Base-by-base conservation (phyloP, 805 yeast genomes). In the Saccharomyces paradoxus region DNA sequence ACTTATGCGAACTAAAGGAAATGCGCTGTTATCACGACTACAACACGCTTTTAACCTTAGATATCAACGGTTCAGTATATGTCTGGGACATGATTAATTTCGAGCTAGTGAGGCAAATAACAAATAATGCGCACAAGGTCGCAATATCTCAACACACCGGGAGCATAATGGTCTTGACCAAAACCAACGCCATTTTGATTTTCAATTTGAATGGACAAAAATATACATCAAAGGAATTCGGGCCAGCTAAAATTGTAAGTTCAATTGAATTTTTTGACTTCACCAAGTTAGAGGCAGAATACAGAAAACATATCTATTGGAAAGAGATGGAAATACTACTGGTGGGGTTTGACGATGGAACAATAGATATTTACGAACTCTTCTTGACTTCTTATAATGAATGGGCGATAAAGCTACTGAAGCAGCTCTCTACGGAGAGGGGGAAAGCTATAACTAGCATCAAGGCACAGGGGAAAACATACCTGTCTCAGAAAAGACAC, bases 81-180 rank as follows among this genome's bases (percentile, higher is more conserved):
- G 58, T 83, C 3, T 88, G 96, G 92, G 89, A 88, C 61, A 59
- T 82, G 44, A 75, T 82, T 1, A 65, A 83, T 30, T 74, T 73
- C 51, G 76, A 76, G 51, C 75, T 77, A 47, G 77, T 86, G 2
- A 68, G 87, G 54, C 63, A 65, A 41, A 56, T 65, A 6, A 56
- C 63, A 8, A 51, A 56, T 5, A 60, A 55, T 5, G 71, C 65
- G 21, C 57, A 58, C 2, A 64, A 73, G 14, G 65, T 76, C 3
- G 73, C 80, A 2, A 75, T 84, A 26, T 80, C 86, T 0, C 75
- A 78, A 60, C 81, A 78, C 49, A 69, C 81, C 1, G 91, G 89
- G 0, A 71, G 73, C 48, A 74, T 86, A 48, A 78, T 79, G 2
- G 62, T 75, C 0, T 57, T 75, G 12, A 56, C 59, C 9, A 48